Evolutionary conservation across 805 yeast genomes (phyloP).

Genomic region (Limtongozyma cylindracea): DNA sequence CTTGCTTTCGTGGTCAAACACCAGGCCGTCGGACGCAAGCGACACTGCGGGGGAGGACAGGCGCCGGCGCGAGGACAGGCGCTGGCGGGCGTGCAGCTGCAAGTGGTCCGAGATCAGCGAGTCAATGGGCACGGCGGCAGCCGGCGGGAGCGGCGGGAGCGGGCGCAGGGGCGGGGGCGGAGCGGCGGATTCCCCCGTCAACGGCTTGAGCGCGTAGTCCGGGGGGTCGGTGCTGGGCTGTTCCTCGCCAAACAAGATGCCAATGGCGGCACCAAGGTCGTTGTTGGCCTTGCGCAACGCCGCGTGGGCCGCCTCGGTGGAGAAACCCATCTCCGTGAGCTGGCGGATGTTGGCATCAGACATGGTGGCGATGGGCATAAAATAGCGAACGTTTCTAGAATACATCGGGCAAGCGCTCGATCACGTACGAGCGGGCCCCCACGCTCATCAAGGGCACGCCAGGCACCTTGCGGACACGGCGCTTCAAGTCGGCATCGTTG

Average conservation of each 20-base stretch:
- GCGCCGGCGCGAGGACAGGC: no score
- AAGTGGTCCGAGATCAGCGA: no score
- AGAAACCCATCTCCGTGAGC: slow-evolving; percentile 5
- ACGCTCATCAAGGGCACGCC: slow-evolving; percentile 96
- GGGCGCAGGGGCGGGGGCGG: no score
- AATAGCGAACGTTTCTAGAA: slow-evolving; percentile 12
- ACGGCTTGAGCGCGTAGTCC: no score
- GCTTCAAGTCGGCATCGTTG: slow-evolving; percentile 88
- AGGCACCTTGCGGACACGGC: slow-evolving; percentile 86
- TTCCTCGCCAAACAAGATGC: slow-evolving; percentile 3
- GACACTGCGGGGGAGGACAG: no score
- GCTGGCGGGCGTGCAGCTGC: no score
- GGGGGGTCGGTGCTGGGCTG: slow-evolving; percentile 1
- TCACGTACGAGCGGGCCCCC: slow-evolving; percentile 76
- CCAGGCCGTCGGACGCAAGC: no score
- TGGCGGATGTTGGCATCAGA: neutral
- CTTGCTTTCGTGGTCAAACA: no score
- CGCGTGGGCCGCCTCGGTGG: slow-evolving; percentile 2
- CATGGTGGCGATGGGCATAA: neutral
- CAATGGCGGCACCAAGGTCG: slow-evolving; percentile 4
- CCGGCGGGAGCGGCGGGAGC: no score
- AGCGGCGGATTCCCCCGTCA: no score
- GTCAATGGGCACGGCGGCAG: no score
- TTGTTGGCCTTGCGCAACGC: slow-evolving; percentile 3
- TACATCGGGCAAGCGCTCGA: slow-evolving; percentile 91